Evolutionary conservation across 2,329 filamentous ascomycete genomes (phyloP), one percentile per base, ranked within the genome.

Genomic region (Parastagonospora nodorum): DNA sequence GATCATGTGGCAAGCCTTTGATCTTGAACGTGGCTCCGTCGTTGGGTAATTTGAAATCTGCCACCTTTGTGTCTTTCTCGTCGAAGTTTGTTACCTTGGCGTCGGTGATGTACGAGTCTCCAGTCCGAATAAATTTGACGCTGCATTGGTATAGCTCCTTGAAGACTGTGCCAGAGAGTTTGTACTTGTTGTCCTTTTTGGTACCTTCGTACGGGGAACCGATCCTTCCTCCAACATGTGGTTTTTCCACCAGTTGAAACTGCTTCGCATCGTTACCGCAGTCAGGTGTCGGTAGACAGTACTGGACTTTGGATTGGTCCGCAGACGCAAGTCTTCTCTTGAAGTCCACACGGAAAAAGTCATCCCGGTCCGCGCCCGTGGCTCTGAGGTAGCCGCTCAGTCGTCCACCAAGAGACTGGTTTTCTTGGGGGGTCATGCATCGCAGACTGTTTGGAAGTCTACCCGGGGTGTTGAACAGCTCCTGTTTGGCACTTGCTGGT

Each of bases 121-220:
- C 39, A 8, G 29, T 29, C 11, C 51, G 47, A 8, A 39, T 55
- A 32, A 57, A 49, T 8, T 35, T 24, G 41, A 57, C 48, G 19
- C 54, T 30, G 37, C 44, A 57, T 42, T 57, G 47, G 45, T 43
- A 51, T 1, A 57, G 33, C 7, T 55, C 43, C 10, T 27, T 31
- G 44, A 55, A 57, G n/a, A 19, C 14, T 4, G 44, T 48, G 44
- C 43, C 16, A 1, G 46, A 29, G 7, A 54, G 19, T 10, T 12
- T 16, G 29, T 55, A 57, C 39, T 45, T 49, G 42, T 57, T 57
- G 47, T 57, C 48, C 15, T 49, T 36, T 4, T 29, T 29, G 4
- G 8, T 24, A 30, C 41, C 15, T 12, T 54, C 29, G 47, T 54
- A 57, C 7, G 30, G 27, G 43, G 42, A n/a, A n/a, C n/a, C 45